Percentiles rank a stretch among this genome's conserved stretches.
Evolutionary conservation across 495 filamentous ascomycete species (phyloP).

Genomic region (Penicillium herquei): DNA sequence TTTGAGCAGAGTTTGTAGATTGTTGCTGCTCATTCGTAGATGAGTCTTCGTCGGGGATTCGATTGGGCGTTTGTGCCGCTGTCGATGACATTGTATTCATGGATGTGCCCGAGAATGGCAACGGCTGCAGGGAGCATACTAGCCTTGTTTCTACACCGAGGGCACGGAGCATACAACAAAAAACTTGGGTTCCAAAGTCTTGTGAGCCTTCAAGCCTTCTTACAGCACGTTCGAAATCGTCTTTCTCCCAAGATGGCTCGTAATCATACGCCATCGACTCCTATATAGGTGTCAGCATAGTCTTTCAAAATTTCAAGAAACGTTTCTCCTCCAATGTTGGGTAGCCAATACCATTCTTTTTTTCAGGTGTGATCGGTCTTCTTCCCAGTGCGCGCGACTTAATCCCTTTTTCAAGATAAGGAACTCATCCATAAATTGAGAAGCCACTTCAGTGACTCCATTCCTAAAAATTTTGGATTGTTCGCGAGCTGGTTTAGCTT

Average conservation of each 20-base stretch:
- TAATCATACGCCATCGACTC: constrained; percentile 38
- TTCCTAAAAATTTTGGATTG: constrained; percentile 70
- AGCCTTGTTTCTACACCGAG: constrained; percentile 80
- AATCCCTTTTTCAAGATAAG: constrained; percentile 64
- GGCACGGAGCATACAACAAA: constrained; percentile 79
- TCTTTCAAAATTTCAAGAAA: neutral
- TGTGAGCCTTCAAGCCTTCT: constrained; percentile 69
- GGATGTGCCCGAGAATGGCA: constrained; percentile 66
- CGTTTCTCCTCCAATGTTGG: neutral
- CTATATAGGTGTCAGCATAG: constrained; percentile 16
- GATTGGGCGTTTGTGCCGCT: constrained; percentile 31
- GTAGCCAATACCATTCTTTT: constrained; percentile 43
- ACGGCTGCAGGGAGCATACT: constrained; percentile 85
- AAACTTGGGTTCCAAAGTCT: constrained; percentile 86
- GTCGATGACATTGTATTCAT: constrained; percentile 48
- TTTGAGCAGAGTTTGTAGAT: constrained; percentile 11
- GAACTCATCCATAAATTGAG: constrained; percentile 66
- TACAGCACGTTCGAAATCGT: constrained; percentile 71
- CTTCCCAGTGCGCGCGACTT: constrained; percentile 68
- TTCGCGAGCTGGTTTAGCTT: constrained; percentile 63
- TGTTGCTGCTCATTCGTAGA: constrained; percentile 26
- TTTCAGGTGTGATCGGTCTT: constrained; percentile 57
- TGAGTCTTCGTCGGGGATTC: constrained; percentile 36
- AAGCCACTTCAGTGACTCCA: constrained; percentile 67
- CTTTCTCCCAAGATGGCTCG: constrained; percentile 48